Conservation (phyloP, 2,329 filamentous ascomycete species). For the Claviceps fusiformis region DNA sequence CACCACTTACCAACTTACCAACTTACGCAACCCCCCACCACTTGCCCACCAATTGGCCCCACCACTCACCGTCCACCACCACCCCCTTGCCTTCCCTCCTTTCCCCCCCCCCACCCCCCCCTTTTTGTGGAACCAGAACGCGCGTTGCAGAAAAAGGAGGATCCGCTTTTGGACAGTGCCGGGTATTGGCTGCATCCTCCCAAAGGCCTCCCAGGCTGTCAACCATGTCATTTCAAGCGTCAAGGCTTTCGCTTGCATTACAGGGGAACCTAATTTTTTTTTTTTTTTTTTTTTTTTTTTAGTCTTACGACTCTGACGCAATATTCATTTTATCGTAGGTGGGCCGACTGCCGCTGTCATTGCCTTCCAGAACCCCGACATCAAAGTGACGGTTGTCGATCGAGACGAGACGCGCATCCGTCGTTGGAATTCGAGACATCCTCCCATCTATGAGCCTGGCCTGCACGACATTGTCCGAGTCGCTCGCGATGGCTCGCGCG, state of each 20-base stretch:
- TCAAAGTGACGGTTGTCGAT: conserved; percentile 65
- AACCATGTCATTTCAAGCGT: background rate
- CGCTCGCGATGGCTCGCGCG: conserved; percentile 43
- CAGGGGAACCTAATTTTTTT: background rate
- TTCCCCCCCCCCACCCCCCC: background rate
- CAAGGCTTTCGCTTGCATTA: background rate
- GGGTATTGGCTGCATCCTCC: background rate
- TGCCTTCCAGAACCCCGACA: conserved; percentile 57
- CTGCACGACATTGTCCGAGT: conserved; percentile 54
- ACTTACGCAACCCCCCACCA: background rate
- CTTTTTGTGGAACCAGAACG: background rate
- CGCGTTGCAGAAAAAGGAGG: background rate
- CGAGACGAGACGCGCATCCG: conserved; percentile 50
- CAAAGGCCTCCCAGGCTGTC: background rate
- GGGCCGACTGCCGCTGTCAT: conserved; percentile 65
- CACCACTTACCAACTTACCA: too few species aligned
- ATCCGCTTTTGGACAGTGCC: background rate
- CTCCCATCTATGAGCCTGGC: conserved; percentile 66
- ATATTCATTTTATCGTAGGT: conserved; percentile 27
- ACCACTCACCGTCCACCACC: background rate
- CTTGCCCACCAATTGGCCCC: background rate
- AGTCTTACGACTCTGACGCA: background rate
- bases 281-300: background rate
- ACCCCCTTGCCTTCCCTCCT: background rate
- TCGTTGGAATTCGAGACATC: conserved; percentile 58